Evolutionary conservation across 495 filamentous ascomycete species (phyloP).

Genomic region (Extremus antarcticus): DNA sequence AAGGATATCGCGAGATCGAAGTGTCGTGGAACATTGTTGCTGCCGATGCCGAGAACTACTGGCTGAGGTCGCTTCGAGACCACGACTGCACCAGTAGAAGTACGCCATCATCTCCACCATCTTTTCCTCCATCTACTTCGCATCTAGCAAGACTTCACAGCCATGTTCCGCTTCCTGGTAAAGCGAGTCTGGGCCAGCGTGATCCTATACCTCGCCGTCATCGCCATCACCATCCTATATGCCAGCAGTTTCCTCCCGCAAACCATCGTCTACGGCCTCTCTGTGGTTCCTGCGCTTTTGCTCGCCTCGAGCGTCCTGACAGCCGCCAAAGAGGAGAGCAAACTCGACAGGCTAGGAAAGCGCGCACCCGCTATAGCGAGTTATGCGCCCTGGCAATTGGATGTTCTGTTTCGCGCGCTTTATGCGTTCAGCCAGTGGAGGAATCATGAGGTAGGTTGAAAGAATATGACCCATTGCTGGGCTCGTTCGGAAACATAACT

Average conservation of each 20-base stretch:
- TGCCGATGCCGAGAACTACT: no score
- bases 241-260: not conserved
- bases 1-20: no score
- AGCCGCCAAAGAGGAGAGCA: slow-evolving; percentile 1
- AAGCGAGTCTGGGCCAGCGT: slow-evolving; percentile 9
- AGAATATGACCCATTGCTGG: no score
- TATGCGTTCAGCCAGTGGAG: slow-evolving; percentile 38
- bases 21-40: no score
- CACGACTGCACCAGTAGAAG: no score
- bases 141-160: not conserved
- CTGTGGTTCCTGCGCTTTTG: no score
- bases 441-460: no score
- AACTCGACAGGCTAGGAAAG: slow-evolving; percentile 17
- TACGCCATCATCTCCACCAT: no score
- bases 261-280: not conserved
- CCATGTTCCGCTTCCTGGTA: slow-evolving; percentile 6
- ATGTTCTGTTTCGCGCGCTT: slow-evolving; percentile 46
- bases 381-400: slow-evolving; percentile 40
- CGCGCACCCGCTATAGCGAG: slow-evolving; percentile 21
- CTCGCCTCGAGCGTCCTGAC: not conserved
- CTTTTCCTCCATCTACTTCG: no score
- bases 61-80: no score
- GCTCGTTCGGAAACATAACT: no score
- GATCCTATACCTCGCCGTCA: slow-evolving; percentile 2
- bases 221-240: not conserved